These are phyloP conservation scores for Aspergillus caelatus DNA, from an alignment of 2,329 filamentous ascomycete genomes.

Conservation along the genomic window DNA sequence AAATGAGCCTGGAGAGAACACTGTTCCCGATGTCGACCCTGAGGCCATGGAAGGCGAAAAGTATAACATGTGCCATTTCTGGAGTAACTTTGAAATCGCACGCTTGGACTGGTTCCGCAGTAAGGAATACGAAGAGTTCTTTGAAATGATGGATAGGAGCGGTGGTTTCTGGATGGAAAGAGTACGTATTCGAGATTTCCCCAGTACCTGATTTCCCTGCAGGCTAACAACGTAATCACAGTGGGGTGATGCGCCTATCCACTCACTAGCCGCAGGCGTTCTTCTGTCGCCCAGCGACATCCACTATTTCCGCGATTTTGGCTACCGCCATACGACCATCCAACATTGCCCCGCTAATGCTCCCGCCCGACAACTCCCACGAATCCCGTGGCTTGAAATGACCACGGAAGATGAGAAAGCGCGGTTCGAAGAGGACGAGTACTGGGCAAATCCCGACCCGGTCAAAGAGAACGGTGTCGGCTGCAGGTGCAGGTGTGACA, in stretches of 20 bases:
- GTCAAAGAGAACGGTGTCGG: slow-evolving; percentile 95
- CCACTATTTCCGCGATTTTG: slow-evolving; percentile 98
- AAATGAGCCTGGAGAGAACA: slow-evolving; percentile 70
- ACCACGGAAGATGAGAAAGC: slow-evolving; percentile 81
- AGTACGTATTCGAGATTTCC: slow-evolving; percentile 58
- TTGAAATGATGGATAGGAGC: slow-evolving; percentile 97
- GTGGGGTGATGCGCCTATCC: slow-evolving; percentile 99
- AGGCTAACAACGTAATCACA: slow-evolving; percentile 48
- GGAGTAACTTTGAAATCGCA: slow-evolving; percentile 99
- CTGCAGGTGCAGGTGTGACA: slow-evolving; percentile 94
- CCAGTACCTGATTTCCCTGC: not conserved
- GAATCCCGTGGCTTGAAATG: slow-evolving; percentile 77
- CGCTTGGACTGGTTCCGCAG: slow-evolving; percentile 93
- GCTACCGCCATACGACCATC: slow-evolving; percentile 97
- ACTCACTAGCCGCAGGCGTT: slow-evolving; percentile 91
- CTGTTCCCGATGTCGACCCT: slow-evolving; percentile 78
- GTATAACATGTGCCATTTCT: slow-evolving; percentile 99
- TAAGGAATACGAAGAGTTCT: slow-evolving; percentile 97
- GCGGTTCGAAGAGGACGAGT: slow-evolving; percentile 88
- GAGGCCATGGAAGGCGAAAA: slow-evolving; percentile 96
- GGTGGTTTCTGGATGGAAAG: slow-evolving; percentile 99
- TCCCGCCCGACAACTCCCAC: slow-evolving; percentile 79
- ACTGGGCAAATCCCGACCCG: slow-evolving; percentile 86
- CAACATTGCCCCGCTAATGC: slow-evolving; percentile 98
- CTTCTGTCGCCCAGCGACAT: slow-evolving; percentile 81